A percentile compares a stretch with the other conserved stretches of the same genome.
These are phyloP conservation scores for Linnemannia exigua DNA, from an alignment of 192 early-diverging fungal genomes.

Conservation along the genomic window DNA sequence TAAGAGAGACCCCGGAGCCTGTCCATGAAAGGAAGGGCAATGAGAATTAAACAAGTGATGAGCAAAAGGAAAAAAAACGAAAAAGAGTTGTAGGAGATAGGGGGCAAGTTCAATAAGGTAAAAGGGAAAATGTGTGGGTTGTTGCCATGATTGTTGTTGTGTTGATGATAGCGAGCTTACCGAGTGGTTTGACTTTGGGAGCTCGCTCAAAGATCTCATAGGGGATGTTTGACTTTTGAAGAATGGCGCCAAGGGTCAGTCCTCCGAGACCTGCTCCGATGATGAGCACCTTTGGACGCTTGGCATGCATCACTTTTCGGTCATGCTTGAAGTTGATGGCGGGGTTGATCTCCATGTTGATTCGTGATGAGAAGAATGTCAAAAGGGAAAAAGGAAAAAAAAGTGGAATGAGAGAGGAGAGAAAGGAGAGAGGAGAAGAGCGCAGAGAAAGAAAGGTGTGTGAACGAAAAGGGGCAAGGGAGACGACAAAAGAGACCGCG, in stretches of 20 bases:
- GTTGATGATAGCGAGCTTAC: too few relatives aligned
- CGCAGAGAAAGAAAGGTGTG: neutral
- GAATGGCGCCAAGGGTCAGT: neutral
- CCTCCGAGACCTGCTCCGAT: conserved; percentile 10
- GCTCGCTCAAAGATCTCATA: conserved; percentile 3
- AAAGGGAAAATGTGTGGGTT: too few relatives aligned
- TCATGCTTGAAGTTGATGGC: neutral
- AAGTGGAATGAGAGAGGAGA: neutral
- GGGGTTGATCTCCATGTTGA: neutral
- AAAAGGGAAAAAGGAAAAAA: neutral
- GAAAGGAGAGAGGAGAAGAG: neutral
- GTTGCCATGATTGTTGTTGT: too few relatives aligned
- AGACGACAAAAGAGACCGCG: too few relatives aligned
- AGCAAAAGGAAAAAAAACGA: neutral
- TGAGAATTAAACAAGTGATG: too few relatives aligned
- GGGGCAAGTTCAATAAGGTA: neutral
- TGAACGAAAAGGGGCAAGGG: neutral
- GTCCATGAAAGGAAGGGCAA: neutral
- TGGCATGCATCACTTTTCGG: neutral
- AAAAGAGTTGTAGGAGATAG: neutral
- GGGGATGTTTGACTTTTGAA: neutral
- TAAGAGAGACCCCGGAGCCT: neutral
- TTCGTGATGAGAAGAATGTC: neutral
- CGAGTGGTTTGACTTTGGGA: conserved; percentile 4
- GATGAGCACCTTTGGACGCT: conserved; percentile 7